Evolutionary conservation across 2,329 filamentous ascomycete genomes (phyloP).

Genomic region (Alternaria sp.): DNA sequence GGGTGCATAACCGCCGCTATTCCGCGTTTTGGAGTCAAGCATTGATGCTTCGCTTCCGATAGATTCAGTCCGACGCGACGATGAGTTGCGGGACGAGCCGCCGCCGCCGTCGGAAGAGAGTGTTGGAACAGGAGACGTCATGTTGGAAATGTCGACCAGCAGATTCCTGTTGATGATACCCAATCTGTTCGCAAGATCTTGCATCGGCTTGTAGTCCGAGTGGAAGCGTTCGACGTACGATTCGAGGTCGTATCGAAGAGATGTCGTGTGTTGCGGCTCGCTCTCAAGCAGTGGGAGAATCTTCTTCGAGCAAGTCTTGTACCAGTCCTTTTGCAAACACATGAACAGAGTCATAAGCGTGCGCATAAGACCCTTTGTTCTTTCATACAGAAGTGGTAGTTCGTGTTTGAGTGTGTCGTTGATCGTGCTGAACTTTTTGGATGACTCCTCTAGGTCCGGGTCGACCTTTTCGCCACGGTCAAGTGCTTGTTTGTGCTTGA

Average conservation of each 20-base stretch:
- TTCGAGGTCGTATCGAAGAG: slow-evolving; percentile 68
- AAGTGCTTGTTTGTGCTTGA: slow-evolving; percentile 77
- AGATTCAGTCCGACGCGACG: slow-evolving; percentile 52
- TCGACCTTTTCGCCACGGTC: slow-evolving; percentile 85
- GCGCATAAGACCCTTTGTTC: slow-evolving; percentile 85
- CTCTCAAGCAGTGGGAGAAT: slow-evolving; percentile 74
- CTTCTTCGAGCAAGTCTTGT: slow-evolving; percentile 81
- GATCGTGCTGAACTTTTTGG: slow-evolving; percentile 87
- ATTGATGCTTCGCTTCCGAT: slow-evolving; percentile 48
- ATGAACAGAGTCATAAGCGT: slow-evolving; percentile 84
- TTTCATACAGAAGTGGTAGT: slow-evolving; percentile 78
- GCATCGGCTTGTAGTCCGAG: slow-evolving; percentile 75
- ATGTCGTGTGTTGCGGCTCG: slow-evolving; percentile 46
- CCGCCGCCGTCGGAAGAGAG: slow-evolving; percentile 49
- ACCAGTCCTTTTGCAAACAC: slow-evolving; percentile 84
- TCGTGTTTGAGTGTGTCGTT: slow-evolving; percentile 95
- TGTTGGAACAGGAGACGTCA: slow-evolving; percentile 60
- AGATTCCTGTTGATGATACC: slow-evolving; percentile 77
- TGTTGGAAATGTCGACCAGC: slow-evolving; percentile 65
- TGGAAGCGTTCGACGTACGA: slow-evolving; percentile 81
- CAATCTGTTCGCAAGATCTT: slow-evolving; percentile 72
- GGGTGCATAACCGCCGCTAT: slow-evolving; percentile 67
- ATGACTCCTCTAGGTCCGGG: slow-evolving; percentile 80
- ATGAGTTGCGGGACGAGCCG: slow-evolving; percentile 50
- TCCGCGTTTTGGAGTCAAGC: slow-evolving; percentile 54